Evolutionary conservation across 768 basidiomycete species (phyloP).

Genomic region (Lactarius quietus): DNA sequence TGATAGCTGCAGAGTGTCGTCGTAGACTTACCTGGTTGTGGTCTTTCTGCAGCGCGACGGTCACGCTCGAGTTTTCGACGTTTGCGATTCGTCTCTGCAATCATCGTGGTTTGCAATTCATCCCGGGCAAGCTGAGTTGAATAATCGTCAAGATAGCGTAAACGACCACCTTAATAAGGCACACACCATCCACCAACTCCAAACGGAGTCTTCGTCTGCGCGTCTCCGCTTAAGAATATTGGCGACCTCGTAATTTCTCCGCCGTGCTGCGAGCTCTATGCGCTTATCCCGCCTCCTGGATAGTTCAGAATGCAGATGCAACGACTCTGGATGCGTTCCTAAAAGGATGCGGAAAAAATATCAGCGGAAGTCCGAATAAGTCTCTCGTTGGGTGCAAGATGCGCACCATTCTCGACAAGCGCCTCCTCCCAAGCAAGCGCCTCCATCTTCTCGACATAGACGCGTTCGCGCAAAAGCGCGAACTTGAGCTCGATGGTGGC

Average conservation of each 20-base stretch:
- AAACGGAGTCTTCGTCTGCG: constrained; percentile 71
- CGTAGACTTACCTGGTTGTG: constrained; percentile 57
- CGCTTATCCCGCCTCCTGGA: constrained; percentile 76
- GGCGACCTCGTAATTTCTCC: constrained; percentile 63
- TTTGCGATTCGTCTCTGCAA: constrained; percentile 86
- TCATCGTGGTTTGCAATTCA: constrained; percentile 80
- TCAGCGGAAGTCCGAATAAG: not conserved
- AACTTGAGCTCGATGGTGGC: constrained; percentile 92
- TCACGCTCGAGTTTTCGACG: constrained; percentile 82
- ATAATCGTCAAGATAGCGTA: constrained; percentile 7
- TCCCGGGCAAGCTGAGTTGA: constrained; percentile 62
- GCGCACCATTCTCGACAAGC: constrained; percentile 71
- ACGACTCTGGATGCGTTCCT: constrained; percentile 86
- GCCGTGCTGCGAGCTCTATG: constrained; percentile 71
- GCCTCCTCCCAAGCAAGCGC: constrained; percentile 84
- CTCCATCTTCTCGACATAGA: constrained; percentile 96
- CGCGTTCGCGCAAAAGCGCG: constrained; percentile 75
- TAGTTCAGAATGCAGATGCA: constrained; percentile 77
- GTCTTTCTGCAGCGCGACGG: constrained; percentile 71
- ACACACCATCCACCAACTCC: constrained; percentile 75
- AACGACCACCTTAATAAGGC: not conserved
- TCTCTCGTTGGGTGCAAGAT: constrained; percentile 3
- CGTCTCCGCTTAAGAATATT: constrained; percentile 59
- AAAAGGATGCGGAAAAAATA: constrained; percentile 14
- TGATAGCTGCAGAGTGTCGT: not conserved